These are phyloP conservation scores for Cercospora zeina DNA, from an alignment of 2,329 filamentous ascomycete species.

Conservation along the genomic window DNA sequence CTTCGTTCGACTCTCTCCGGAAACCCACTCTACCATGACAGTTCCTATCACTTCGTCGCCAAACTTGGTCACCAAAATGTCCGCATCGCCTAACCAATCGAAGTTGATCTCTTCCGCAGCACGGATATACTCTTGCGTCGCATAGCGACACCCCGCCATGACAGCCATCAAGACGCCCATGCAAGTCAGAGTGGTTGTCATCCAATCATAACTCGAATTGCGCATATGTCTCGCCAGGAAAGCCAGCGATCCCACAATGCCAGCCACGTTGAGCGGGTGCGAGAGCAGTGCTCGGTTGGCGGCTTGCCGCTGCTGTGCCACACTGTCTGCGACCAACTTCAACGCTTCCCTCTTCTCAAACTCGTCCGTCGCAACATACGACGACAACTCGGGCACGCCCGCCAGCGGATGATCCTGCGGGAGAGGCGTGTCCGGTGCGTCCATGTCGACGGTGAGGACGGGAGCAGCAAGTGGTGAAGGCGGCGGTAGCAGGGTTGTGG, in stretches of 20 bases:
- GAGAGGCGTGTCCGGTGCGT: slow-evolving; percentile 21
- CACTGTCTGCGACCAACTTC: slow-evolving; percentile 73
- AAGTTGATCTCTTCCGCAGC: slow-evolving; percentile 62
- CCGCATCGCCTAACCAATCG: slow-evolving; percentile 59
- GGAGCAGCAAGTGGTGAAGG: slow-evolving; percentile 46
- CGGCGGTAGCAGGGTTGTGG: slow-evolving; percentile 53
- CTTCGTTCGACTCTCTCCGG: slow-evolving; percentile 45
- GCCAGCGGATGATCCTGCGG: slow-evolving; percentile 46
- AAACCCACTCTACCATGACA: slow-evolving; percentile 66
- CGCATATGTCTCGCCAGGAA: slow-evolving; percentile 46
- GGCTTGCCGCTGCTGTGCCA: slow-evolving; percentile 76
- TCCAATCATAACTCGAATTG: slow-evolving; percentile 51
- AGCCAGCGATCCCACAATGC: slow-evolving; percentile 44
- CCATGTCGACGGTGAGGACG: slow-evolving; percentile 33
- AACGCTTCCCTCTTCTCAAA: slow-evolving; percentile 67
- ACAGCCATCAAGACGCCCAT: slow-evolving; percentile 64
- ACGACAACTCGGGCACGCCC: slow-evolving; percentile 63
- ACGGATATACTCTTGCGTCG: slow-evolving; percentile 62
- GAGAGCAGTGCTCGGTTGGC: slow-evolving; percentile 64
- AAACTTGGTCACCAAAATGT: slow-evolving; percentile 63
- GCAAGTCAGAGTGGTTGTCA: slow-evolving; percentile 58
- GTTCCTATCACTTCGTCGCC: slow-evolving; percentile 70
- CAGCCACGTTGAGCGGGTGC: slow-evolving; percentile 55
- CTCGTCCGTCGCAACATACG: slow-evolving; percentile 54
- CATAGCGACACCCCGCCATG: slow-evolving; percentile 61